Evolutionary conservation across 208 protist genomes (phyloP), one percentile per base, ranked within the genome.

Genomic region (Trypanosoma caninum): DNA sequence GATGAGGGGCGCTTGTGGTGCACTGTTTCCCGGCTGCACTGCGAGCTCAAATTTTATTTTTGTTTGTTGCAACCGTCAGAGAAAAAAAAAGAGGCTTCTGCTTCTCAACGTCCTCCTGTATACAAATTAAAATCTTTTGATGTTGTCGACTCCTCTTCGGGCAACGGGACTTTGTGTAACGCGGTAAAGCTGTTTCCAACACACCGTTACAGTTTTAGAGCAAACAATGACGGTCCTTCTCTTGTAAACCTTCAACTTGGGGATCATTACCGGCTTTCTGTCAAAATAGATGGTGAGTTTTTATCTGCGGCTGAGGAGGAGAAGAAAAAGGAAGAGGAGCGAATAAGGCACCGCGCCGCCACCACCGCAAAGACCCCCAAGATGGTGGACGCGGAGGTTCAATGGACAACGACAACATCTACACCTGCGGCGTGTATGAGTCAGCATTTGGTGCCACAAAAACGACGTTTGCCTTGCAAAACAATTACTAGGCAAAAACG

Each of bases 121-220:
- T 70, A 70, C 40, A 63, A 56, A 35, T 64, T 18, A 48, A 70
- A 31, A 2, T 70, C 65, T 31, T 70, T 64, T 59, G 65, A 70
- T 48, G 27, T 70, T 30, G 27, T 44, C 16, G 57, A 70, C 30
- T 53, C 10, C 37, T 59, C 34, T 41, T 69, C 65, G 13, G 51
- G 55, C 13, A 70, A 70, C 28, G 54, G 65, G 8, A 70, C 65
- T 1, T 63, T 57, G 38, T 70, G 31, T 38, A 31, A 37, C 22
- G 20, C 34, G 0, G 65, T 70, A 3, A 41, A 31, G 27, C 33
- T 70, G 22, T 53, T 70, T 25, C 65, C 65, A 41, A 50, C 41
- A 33, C 65, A 70, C 28, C 65, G 65, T 20, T 70, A 70, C 50
- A 62, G 48, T 28, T 64, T 70, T 44, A 27, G 28, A 5, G 31